Conservation (phyloP, 2,329 filamentous ascomycete genomes). For the Myriosclerotinia curreyana region DNA sequence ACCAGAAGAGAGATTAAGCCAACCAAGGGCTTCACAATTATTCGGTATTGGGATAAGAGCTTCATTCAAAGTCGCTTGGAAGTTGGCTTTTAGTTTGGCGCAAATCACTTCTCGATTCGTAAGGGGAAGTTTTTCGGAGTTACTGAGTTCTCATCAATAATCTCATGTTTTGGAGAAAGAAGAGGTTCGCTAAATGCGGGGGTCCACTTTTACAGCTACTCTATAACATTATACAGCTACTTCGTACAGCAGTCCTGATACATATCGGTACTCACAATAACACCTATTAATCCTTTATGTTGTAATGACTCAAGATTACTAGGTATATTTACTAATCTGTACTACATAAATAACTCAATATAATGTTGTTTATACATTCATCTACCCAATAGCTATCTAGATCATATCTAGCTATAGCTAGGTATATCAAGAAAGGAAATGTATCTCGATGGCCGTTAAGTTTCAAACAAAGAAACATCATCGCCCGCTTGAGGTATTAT, state of each 20-base stretch:
- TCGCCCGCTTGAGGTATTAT: slow-evolving; percentile 8
- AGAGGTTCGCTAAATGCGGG: slow-evolving; percentile 17
- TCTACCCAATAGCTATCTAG: background rate
- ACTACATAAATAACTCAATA: background rate
- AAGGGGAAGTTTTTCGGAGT: no score
- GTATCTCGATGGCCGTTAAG: background rate
- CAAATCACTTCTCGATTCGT: slow-evolving; percentile 19
- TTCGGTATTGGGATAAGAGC: background rate
- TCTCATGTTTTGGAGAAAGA: slow-evolving; percentile 4
- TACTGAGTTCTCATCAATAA: slow-evolving; percentile 1
- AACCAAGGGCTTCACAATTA: slow-evolving; percentile 16
- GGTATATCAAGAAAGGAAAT: background rate
- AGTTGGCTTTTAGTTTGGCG: slow-evolving; percentile 17
- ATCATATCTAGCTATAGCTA: no score
- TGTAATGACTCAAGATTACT: background rate
- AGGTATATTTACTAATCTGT: background rate
- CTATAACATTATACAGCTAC: no score
- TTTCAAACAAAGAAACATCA: slow-evolving; percentile 8
- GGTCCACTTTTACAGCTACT: slow-evolving; percentile 1
- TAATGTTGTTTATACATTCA: background rate
- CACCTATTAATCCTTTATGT: no score
- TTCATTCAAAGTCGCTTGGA: slow-evolving; percentile 13
- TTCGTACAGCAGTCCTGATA: background rate
- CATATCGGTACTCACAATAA: no score
- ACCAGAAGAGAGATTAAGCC: slow-evolving; percentile 6